These are phyloP conservation scores for Exophiala aquamarina DNA, from an alignment of 2,329 filamentous ascomycete genomes.

Conservation along the genomic window DNA sequence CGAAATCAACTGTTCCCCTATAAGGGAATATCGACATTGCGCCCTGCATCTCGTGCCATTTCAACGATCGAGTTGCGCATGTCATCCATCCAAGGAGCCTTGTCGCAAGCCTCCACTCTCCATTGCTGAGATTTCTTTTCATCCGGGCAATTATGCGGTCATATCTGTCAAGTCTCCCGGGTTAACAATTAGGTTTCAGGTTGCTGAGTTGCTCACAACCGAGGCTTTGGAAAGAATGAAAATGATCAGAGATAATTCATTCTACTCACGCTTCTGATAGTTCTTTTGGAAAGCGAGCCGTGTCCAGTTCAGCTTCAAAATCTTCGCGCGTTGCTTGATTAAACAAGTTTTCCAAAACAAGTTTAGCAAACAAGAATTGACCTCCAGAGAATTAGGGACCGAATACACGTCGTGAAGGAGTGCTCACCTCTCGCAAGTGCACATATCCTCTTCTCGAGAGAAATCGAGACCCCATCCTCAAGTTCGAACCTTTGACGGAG, in stretches of 20 bases:
- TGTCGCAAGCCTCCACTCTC: constrained; percentile 28
- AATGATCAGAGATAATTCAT: background rate
- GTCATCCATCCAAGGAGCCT: constrained; percentile 43
- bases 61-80: constrained; percentile 41
- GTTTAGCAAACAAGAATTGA: constrained; percentile 32
- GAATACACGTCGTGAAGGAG: constrained; percentile 4
- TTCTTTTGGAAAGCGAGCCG: constrained; percentile 11
- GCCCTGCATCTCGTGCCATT: constrained; percentile 44
- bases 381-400: constrained; percentile 15
- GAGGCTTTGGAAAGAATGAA: background rate
- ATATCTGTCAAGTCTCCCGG: constrained; percentile 31
- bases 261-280: constrained; percentile 25
- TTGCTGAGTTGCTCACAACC: too few species aligned
- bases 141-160: constrained; percentile 29
- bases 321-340: constrained; percentile 24
- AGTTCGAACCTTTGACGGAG: constrained; percentile 24
- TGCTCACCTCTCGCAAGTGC: constrained; percentile 14
- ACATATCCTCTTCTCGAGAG: constrained; percentile 25
- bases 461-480: background rate
- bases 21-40: constrained; percentile 35
- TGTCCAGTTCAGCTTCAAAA: constrained; percentile 26
- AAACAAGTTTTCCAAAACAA: constrained; percentile 29
- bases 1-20: constrained; percentile 30
- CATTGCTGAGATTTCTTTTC: constrained; percentile 9
- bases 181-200: too few species aligned